phyloP scores from a whole-genome alignment of 306 rosid genomes.

The Senna siamea region DNA sequence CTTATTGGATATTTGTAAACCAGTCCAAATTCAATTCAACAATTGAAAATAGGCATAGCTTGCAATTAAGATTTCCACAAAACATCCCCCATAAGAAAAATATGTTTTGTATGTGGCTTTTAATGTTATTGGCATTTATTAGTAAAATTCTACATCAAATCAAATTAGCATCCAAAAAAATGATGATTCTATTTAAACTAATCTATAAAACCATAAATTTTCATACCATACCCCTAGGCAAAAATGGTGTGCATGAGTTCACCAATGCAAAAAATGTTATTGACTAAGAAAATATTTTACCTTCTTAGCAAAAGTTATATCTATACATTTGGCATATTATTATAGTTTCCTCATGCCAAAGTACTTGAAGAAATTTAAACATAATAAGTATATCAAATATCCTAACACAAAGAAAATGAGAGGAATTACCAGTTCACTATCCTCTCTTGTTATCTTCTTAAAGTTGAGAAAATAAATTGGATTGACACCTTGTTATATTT shows the following conservation, averaged over 20 bases:
- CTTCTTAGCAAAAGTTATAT: neutral
- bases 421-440: too few species aligned
- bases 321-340: neutral
- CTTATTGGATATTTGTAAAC: neutral
- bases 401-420: too few species aligned
- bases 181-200: neutral
- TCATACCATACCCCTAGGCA: neutral
- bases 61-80: slow-evolving; percentile 10
- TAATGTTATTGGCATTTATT: neutral
- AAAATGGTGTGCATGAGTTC: neutral
- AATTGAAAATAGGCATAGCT: neutral
- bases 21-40: slow-evolving; percentile 8
- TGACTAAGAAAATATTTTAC: neutral
- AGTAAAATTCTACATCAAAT: neutral
- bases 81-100: neutral
- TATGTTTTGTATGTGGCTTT: neutral
- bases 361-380: too few species aligned
- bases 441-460: too few species aligned
- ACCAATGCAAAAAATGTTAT: neutral
- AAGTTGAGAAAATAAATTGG: too few species aligned
- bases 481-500: too few species aligned
- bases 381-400: too few species aligned
- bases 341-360: too few species aligned
- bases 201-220: slow-evolving; percentile 10
- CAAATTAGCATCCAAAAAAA: neutral